Percentiles rank a stretch among this genome's conserved stretches.
These are phyloP conservation scores for Trypanosoma grayi DNA, from an alignment of 208 protist genomes.

Conservation along the genomic window DNA sequence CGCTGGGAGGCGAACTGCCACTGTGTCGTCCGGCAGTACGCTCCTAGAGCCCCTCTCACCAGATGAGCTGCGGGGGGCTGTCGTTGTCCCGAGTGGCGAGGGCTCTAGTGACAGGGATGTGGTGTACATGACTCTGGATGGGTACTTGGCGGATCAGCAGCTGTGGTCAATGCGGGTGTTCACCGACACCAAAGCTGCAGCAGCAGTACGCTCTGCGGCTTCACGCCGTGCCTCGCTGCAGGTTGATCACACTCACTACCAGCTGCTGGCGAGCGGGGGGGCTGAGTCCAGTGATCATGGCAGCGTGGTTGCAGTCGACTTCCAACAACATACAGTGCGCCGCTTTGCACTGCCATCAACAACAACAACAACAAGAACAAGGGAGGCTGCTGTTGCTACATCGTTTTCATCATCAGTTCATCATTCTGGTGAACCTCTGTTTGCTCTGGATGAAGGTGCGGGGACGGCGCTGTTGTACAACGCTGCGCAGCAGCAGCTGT, in stretches of 20 bases:
- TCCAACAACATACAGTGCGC: slow-evolving; percentile 25
- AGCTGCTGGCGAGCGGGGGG: slow-evolving; percentile 6
- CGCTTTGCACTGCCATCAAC: slow-evolving; percentile 15
- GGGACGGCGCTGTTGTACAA: slow-evolving; percentile 34
- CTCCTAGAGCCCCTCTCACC: slow-evolving; percentile 22
- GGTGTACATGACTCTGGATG: slow-evolving; percentile 19
- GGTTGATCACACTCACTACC: slow-evolving; percentile 3
- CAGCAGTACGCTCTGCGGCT: slow-evolving; percentile 4
- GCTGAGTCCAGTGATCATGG: not conserved
- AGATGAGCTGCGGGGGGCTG: slow-evolving; percentile 18
- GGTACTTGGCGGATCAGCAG: slow-evolving; percentile 10
- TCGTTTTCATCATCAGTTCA: not conserved
- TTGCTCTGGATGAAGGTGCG: slow-evolving; percentile 11
- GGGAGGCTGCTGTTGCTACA: not conserved
- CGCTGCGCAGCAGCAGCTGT: slow-evolving; percentile 25
- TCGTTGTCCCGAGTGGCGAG: slow-evolving; percentile 16
- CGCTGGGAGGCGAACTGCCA: not conserved
- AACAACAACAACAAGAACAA: not conserved
- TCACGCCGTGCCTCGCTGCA: not conserved
- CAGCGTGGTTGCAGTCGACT: slow-evolving; percentile 21
- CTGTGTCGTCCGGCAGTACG: not conserved
- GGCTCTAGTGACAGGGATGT: not conserved
- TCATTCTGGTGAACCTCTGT: not conserved
- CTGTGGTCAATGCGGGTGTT: slow-evolving; percentile 22
- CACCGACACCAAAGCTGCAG: slow-evolving; percentile 8